Evolutionary conservation across 306 rosid genomes (phyloP).

Genomic region (Castanea sativa): DNA sequence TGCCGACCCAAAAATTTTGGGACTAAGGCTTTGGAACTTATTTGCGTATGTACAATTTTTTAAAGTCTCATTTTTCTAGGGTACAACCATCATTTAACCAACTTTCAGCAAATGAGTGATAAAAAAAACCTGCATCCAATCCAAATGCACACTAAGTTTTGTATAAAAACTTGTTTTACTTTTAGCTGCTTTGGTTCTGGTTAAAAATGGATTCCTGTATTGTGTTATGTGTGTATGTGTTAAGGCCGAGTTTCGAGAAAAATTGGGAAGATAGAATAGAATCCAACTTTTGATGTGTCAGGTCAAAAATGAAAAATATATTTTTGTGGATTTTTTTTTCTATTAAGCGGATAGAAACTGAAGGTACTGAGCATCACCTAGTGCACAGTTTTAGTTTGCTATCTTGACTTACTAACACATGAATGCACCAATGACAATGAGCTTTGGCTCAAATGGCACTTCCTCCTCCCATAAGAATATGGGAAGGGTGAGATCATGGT

Average conservation of each 20-base stretch:
- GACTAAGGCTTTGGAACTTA: background rate
- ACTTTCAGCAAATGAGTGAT: too few relatives aligned
- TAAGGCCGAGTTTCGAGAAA: background rate
- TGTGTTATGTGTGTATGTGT: background rate
- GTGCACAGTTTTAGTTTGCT: conserved; percentile 1
- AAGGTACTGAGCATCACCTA: background rate
- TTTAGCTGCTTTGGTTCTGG: conserved; percentile 6
- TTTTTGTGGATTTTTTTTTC: background rate
- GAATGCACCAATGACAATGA: too few relatives aligned
- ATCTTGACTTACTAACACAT: background rate
- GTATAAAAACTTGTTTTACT: background rate
- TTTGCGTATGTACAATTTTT: background rate
- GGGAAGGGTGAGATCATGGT: too few relatives aligned
- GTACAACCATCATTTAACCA: too few relatives aligned
- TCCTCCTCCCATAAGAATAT: too few relatives aligned
- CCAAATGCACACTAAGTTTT: too few relatives aligned
- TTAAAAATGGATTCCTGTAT: background rate
- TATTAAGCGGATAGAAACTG: background rate
- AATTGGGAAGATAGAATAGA: background rate
- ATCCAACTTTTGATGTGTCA: too few relatives aligned
- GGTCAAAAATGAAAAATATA: background rate
- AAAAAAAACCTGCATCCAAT: too few relatives aligned
- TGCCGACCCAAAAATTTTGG: too few relatives aligned
- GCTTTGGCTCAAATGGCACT: too few relatives aligned
- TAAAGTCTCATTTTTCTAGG: background rate